Evolutionary conservation across 257 asterid genomes (phyloP).

Genomic region (Scutellaria baicalensis): DNA sequence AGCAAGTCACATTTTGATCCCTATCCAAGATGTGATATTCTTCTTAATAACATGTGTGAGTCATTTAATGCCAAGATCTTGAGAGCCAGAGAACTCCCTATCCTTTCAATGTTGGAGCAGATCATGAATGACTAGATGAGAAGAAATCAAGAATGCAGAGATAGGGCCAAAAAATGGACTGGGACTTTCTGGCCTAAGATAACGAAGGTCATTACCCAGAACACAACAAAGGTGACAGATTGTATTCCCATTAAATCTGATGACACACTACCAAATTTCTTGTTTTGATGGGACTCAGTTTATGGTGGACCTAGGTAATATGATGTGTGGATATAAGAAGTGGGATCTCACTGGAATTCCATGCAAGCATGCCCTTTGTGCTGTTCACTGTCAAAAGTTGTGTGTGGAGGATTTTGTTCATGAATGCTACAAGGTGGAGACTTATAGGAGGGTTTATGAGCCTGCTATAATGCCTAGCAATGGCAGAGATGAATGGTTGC

Average conservation of each 20-base stretch:
- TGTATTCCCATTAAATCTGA: too few species aligned
- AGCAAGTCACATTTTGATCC: not conserved
- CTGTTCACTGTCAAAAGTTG: too few species aligned
- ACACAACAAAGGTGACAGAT: fast-evolving
- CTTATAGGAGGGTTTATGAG: too few species aligned
- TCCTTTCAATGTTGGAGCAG: not conserved
- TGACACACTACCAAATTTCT: too few species aligned
- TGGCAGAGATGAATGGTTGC: too few species aligned
- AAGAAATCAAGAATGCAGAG: not conserved
- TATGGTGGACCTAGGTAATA: too few species aligned
- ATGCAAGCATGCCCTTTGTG: too few species aligned
- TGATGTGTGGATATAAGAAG: not conserved
- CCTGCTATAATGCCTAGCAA: too few species aligned
- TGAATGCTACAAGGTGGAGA: too few species aligned
- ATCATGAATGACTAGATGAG: not conserved
- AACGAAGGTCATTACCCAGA: not conserved
- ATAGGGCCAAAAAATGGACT: not conserved
- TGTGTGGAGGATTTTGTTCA: too few species aligned
- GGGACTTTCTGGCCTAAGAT: not conserved
- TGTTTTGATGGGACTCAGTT: not conserved
- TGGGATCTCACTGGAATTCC: too few species aligned
- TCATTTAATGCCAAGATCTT: not conserved
- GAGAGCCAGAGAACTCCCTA: not conserved
- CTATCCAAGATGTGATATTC: not conserved
- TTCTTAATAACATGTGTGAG: not conserved